Percentiles rank a stretch among this genome's conserved stretches.
Conservation (phyloP, 208 protist genomes). For the Trypanosoma theileri region DNA sequence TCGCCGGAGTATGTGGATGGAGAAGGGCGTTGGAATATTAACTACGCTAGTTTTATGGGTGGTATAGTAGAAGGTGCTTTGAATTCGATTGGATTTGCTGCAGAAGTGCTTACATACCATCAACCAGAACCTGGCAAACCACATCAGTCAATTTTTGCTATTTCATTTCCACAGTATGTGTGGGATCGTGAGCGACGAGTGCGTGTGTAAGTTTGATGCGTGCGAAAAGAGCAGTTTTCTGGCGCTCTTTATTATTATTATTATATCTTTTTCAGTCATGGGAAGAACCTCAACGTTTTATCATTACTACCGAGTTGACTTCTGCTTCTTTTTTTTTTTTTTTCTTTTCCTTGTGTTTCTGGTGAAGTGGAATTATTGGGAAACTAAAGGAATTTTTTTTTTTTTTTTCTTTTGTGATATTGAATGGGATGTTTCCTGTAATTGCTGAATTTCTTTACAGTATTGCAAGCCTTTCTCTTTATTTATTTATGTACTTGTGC, state of each 20-base stretch:
- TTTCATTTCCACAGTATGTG: slow-evolving; percentile 78
- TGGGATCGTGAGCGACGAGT: slow-evolving; percentile 73
- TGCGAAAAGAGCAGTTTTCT: neutral
- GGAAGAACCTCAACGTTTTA: too few relatives aligned
- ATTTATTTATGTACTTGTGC: too few relatives aligned
- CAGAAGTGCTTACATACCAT: slow-evolving; percentile 82
- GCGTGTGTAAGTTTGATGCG: slow-evolving; percentile 21
- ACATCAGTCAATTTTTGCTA: slow-evolving; percentile 79
- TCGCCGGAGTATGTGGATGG: slow-evolving; percentile 78
- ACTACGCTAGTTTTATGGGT: slow-evolving; percentile 85
- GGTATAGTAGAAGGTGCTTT: slow-evolving; percentile 81
- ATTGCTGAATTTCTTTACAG: too few relatives aligned
- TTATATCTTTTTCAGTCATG: slow-evolving; percentile 3
- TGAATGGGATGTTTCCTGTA: too few relatives aligned
- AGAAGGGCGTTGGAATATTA: slow-evolving; percentile 77
- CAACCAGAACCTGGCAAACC: slow-evolving; percentile 69
- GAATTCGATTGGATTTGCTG: slow-evolving; percentile 70
- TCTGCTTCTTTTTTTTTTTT: neutral
- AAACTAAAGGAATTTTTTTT: too few relatives aligned
- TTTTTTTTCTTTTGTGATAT: too few relatives aligned
- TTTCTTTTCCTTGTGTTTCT: slow-evolving; percentile 8
- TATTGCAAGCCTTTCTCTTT: too few relatives aligned
- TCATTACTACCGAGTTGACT: neutral
- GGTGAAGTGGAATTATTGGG: too few relatives aligned
- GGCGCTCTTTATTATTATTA: neutral